Evolutionary conservation across 139 green algal species (phyloP).

Genomic region (Gonium pectorale): DNA sequence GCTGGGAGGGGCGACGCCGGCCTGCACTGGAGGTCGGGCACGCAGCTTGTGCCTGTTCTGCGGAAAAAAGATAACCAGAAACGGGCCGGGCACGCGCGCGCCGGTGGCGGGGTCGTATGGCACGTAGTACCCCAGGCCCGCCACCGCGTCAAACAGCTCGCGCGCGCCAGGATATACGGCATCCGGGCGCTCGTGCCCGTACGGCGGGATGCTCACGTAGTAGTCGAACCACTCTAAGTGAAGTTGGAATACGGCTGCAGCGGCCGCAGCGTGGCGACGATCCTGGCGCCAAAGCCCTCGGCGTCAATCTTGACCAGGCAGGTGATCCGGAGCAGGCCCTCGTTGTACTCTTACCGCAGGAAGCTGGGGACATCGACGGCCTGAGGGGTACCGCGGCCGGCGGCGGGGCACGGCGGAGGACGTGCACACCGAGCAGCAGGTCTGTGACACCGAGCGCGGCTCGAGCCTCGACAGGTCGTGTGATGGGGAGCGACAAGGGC

Average conservation of each 20-base stretch:
- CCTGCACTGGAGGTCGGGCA: conserved; percentile 7
- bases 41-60: conserved; percentile 19
- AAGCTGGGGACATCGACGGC: neutral
- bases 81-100: neutral
- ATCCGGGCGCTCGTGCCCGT: neutral
- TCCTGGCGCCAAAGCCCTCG: neutral
- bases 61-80: too few species aligned
- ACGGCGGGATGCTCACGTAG: neutral
- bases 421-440: too few species aligned
- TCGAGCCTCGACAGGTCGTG: too few species aligned
- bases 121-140: neutral
- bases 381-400: neutral
- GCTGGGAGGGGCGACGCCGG: too few species aligned
- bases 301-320: conserved; percentile 8
- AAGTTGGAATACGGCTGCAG: neutral
- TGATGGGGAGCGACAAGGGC: too few species aligned
- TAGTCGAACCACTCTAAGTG: conserved; percentile 2
- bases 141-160: neutral
- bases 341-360: neutral
- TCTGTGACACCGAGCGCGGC: too few species aligned
- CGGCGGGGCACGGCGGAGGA: too few species aligned
- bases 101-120: neutral
- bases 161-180: neutral
- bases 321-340: neutral
- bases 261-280: neutral